Base-by-base conservation (phyloP, 2,329 filamentous ascomycete species). In the Rugonectria rugulosa region DNA sequence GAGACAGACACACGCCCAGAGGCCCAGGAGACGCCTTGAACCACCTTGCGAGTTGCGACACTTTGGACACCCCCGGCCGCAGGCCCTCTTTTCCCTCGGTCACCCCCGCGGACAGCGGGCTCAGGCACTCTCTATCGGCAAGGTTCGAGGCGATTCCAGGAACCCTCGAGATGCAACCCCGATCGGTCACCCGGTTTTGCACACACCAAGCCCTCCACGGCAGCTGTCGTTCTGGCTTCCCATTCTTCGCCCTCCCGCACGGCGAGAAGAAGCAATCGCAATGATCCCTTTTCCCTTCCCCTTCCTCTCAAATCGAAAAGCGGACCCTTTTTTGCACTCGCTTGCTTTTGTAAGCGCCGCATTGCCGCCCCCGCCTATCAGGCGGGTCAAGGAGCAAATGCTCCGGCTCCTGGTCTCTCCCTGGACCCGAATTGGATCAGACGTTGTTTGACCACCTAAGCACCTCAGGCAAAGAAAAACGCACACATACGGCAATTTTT, bases 341-440 rank as follows among this genome's bases (percentile, higher is more conserved):
- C 49, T 51, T 65, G 42, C 52, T 61, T 62, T 67, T 64, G 66
- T 64, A 70, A 68, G 68, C 68, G 68, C 68, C 55, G 65, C 68
- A 62, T 64, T 65, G 57, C 60, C 54, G 57, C 64, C 58, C 65
- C 63, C 61, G 61, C 70, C 70, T 69, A 65, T 66, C 62, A 65
- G 62, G 60, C 66, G 57, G 54, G 58, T 59, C 62, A 62, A 62
- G 71, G 71, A 73, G 71, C 71, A 63, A 68, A 68, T 64, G 72
- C 72, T 74, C 72, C 72, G 70, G 66, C 14, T 58, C 36, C 58
- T 64, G 45, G 55, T 60, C 68, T 64, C n/a, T n/a, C 55, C 57
- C 57, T 24, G 36, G 56, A 53, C 52, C 61, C 56, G 51, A 61
- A 59, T 58, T 55, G 60, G 59, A 67, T 65, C 63, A 65, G 61